Evolutionary conservation across 225 moss, liverwort and hornwort species (phyloP), one percentile per base, ranked within the genome.

Genomic region (Neckera pumila): DNA sequence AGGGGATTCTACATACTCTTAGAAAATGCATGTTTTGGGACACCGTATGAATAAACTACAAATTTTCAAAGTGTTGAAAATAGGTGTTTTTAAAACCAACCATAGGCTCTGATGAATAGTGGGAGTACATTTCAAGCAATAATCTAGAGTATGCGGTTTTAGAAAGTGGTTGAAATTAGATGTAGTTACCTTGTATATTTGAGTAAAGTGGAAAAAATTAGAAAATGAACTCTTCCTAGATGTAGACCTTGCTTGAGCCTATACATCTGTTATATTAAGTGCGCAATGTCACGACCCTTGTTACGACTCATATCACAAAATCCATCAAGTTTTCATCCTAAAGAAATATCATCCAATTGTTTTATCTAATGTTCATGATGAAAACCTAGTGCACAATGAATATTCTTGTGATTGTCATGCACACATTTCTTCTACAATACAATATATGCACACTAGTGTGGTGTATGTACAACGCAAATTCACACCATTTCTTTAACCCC

Each of bases 241-340:
- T 45, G 33, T 14, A 22, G 6, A 42, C 33, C 33, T 42, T 40
- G 3, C 22, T 5, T 7, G 19, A 30, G 6, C 13, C 14, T 43
- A 5, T 0, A 20, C 30, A 31, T n/a, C 4, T 67, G 12, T 22
- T 69, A 13, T 4, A 13, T 11, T 38, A 23, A 11, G 2, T 23
- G 33, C 0, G 1, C 0, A 13, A 0, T 22, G 13, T 11, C 20
- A 20, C 0, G 1, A 11, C 20, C n/a, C 36, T n/a, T 67, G 6
- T 38, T 1, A 22, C 0, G 2, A 7, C 7, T 38, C 13, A 7
- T 12, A 23, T 22, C 4, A 38, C 23, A 69, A 38, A 38, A 38
- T 38, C 1, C 1, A 4, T 38, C 69, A 69, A 5, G 3, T 21
- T 67, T 67, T 67, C 67, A 67, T 67, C 2, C 0, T 2, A 0